Evolutionary conservation across 2,329 filamentous ascomycete species (phyloP), one percentile per base, ranked within the genome.

Genomic region (Penicillium sp.): DNA sequence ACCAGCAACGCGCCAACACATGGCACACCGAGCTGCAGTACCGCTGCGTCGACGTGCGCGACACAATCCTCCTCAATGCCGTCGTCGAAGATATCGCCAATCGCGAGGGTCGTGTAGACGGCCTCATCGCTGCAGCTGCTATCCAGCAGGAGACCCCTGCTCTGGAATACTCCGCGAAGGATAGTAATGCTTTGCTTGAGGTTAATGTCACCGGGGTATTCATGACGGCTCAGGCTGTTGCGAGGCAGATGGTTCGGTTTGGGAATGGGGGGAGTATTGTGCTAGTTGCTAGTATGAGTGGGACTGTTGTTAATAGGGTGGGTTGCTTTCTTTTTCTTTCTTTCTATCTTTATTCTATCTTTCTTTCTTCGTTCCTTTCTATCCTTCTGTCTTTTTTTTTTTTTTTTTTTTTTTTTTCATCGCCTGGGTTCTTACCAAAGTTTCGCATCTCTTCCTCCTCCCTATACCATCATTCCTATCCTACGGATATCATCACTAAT

Each of bases 121-220:
- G 89, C 0, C 71, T 95, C 48, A 81, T 95, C 39, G 83, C 83
- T 0, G 83, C 83, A 0, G 84, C 84, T 0, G 84, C 82, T 0
- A 72, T 81, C 34, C 87, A 95, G 70, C 85, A 93, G 68, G 87
- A 94, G 70, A 88, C 82, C 0, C 71, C 86, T 0, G 88, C 90
- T 1, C 74, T 95, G 47, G 87, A 94, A 40, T 93, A 94, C 65
- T 74, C 75, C 2, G 72, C 75, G 43, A 75, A 80, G 61, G 79
- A 82, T 58, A 73, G 77, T 45, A 81, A 82, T 57, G 74, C 70
- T 49, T 82, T 83, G 78, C 77, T 83, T 51, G 77, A 80, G 55
- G 70, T 81, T 56, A 81, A 81, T 58, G 72, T 81, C 35, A 81
- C 78, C 0, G 80, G 80, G 9, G 77, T 78, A 5, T 78, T 82